phyloP scores from a whole-genome alignment of 352 stramenopile genomes.

The Phytophthora pluvialis region DNA sequence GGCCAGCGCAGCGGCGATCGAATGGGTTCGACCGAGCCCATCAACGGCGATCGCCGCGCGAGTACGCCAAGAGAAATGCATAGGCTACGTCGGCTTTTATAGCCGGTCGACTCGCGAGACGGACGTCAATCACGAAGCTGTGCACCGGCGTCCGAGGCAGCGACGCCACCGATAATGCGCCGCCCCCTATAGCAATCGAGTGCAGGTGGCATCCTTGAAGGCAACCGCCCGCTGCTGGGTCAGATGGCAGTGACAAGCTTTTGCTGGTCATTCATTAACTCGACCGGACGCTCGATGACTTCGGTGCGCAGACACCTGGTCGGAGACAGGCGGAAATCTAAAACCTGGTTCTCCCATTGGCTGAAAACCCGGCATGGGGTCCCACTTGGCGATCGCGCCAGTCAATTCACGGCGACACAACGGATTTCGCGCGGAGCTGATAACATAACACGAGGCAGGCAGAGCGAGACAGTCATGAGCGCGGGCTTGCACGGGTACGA shows the following conservation, averaged over 20 bases:
- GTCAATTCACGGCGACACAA: constrained; percentile 22
- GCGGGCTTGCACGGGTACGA: constrained; percentile 31
- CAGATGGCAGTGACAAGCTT: constrained; percentile 12
- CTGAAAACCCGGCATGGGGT: neutral
- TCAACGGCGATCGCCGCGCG: constrained; percentile 9
- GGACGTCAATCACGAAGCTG: constrained; percentile 9
- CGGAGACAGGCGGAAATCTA: constrained; percentile 15
- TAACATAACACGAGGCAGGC: constrained; percentile 10
- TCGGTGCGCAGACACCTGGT: constrained; percentile 4
- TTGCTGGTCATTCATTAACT: constrained; percentile 10
- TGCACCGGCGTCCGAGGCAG: neutral
- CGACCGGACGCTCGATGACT: constrained; percentile 19
- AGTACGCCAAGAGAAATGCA: constrained; percentile 18
- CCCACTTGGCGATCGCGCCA: constrained; percentile 23
- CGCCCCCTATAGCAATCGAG: constrained; percentile 11
- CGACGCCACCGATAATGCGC: neutral
- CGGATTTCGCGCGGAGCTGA: constrained; percentile 15
- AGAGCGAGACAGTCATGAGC: constrained; percentile 24
- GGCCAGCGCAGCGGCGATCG: constrained; percentile 4
- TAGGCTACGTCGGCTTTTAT: constrained; percentile 15
- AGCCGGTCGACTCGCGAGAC: constrained; percentile 13
- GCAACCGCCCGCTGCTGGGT: neutral
- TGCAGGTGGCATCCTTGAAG: neutral
- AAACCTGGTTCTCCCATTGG: constrained; percentile 3
- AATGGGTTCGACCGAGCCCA: constrained; percentile 23